A percentile compares a stretch with the other conserved stretches of the same genome.
phyloP scores from a whole-genome alignment of 768 basidiomycete species.

The Tulasnella sp. region DNA sequence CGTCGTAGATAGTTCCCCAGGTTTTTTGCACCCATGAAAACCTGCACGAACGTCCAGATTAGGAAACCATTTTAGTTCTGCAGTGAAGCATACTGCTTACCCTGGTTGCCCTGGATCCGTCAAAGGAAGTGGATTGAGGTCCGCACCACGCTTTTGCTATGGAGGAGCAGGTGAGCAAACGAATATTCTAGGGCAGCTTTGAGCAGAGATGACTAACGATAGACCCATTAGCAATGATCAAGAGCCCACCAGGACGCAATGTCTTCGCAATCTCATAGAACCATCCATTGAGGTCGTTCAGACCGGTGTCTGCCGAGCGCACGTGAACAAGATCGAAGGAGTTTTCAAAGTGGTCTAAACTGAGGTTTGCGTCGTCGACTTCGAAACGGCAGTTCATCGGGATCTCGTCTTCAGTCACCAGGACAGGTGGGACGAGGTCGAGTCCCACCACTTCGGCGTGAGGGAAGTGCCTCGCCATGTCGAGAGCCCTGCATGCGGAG shows the following conservation, averaged over 20 bases:
- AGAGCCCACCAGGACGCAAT: conserved; percentile 26
- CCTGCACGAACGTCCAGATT: neutral
- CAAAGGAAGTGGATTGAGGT: conserved; percentile 7
- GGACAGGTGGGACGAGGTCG: conserved; percentile 25
- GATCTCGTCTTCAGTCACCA: neutral
- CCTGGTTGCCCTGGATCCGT: conserved; percentile 4
- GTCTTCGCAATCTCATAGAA: conserved; percentile 26
- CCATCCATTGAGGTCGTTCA: conserved; percentile 23
- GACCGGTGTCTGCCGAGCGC: neutral
- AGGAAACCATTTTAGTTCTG: neutral
- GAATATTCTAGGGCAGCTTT: neutral
- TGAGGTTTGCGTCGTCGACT: conserved; percentile 22
- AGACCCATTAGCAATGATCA: conserved; percentile 22
- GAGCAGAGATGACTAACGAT: conserved; percentile 1
- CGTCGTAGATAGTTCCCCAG: neutral
- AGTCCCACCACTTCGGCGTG: conserved; percentile 28
- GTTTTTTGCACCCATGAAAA: conserved; percentile 14
- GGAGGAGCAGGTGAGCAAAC: neutral
- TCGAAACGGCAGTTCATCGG: conserved; percentile 23
- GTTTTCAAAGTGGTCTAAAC: conserved; percentile 1
- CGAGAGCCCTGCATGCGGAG: conserved; percentile 18
- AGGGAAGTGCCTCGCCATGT: conserved; percentile 26
- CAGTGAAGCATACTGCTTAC: neutral
- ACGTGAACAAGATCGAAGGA: conserved; percentile 18
- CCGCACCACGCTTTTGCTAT: neutral